Percentiles rank a stretch among this genome's conserved stretches.
phyloP scores from a whole-genome alignment of 1,284 basidiomycete genomes.

The Ustilago loliicola region DNA sequence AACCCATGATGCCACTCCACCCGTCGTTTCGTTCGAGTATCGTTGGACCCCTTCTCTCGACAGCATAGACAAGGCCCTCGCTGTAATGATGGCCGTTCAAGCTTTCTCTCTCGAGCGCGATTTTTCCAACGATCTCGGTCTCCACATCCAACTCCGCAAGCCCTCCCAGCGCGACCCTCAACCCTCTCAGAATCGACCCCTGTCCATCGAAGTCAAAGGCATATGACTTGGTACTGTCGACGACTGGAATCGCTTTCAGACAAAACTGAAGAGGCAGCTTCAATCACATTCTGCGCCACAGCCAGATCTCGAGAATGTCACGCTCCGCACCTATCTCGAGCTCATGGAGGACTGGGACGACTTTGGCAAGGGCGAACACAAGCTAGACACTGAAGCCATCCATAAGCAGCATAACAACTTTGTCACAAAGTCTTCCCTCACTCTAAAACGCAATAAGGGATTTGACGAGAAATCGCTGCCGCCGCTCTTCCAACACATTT shows the following conservation, averaged over 20 bases:
- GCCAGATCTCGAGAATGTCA: slow-evolving; percentile 21
- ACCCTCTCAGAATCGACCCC: slow-evolving; percentile 15
- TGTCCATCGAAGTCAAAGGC: slow-evolving; percentile 54
- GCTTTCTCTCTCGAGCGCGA: slow-evolving; percentile 31
- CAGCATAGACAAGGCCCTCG: slow-evolving; percentile 19
- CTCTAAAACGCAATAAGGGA: slow-evolving; percentile 34
- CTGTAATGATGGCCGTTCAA: slow-evolving; percentile 53
- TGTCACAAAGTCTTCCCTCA: slow-evolving; percentile 58
- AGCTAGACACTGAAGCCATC: slow-evolving; percentile 60
- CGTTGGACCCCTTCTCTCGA: slow-evolving; percentile 51
- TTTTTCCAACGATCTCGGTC: slow-evolving; percentile 48
- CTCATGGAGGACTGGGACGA: slow-evolving; percentile 66
- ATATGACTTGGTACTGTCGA: slow-evolving; percentile 39
- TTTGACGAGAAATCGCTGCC: slow-evolving; percentile 24
- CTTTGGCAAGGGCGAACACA: slow-evolving; percentile 56
- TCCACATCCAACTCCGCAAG: slow-evolving; percentile 57
- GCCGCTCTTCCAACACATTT: slow-evolving; percentile 42
- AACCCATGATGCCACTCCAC: slow-evolving; percentile 57
- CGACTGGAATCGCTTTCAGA: slow-evolving; percentile 21
- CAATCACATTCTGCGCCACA: slow-evolving; percentile 29
- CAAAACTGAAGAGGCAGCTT: slow-evolving; percentile 33
- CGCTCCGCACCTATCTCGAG: slow-evolving; percentile 40
- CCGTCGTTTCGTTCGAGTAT: slow-evolving; percentile 51
- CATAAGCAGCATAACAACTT: slow-evolving; percentile 63
- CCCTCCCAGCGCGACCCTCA: slow-evolving; percentile 29